Base-by-base conservation (phyloP, 2,329 filamentous ascomycete genomes). In the Hypoxylon sp. region DNA sequence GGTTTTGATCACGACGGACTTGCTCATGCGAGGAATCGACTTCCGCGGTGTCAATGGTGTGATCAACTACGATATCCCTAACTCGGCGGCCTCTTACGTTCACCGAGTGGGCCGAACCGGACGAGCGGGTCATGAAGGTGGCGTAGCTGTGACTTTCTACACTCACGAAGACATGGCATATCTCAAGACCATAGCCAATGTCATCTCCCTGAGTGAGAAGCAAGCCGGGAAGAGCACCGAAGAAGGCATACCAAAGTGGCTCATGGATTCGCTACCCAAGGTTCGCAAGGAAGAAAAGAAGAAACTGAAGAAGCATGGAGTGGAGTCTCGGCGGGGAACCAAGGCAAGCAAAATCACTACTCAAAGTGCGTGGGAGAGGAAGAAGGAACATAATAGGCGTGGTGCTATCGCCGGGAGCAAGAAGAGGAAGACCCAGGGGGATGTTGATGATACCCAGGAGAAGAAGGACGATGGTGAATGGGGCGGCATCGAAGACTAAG, bases 11-110 rank as follows among this genome's bases (percentile, higher is more conserved):
- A 97, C 94, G 0, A 99, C 94, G 0, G 94, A 99, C 67, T 82
- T 99, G 5, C 79, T 99, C 7, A 89, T 92, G 11, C 89, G 94
- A 23, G 94, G 94, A 13, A 87, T 99, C 29, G 94, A 99, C 71
- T 97, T 99, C 75, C 86, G 89, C 6, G 94, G 94, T 38, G 87
- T 99, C 57, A 97, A 97, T 65, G 91, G 92, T 34, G 92, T 99
- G 0, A 89, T 99, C 41, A 99, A 97, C 73, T 99, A 97, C 73
- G 94, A 99, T 70, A 91, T 97, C 6, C 94, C 94, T 0, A 90
- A 87, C n/a, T 92, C 89, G 0, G 88, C 89, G 4, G 93, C 92
- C 0, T 86, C 85, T 1, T 99, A 99, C 67, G 89, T 99, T 5
- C 94, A 99, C 73, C 89, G 94, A 7, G 91, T 94, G 0, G 94